Base-by-base conservation (phyloP, 495 filamentous ascomycete species). In the Pyronema omphalodes region DNA sequence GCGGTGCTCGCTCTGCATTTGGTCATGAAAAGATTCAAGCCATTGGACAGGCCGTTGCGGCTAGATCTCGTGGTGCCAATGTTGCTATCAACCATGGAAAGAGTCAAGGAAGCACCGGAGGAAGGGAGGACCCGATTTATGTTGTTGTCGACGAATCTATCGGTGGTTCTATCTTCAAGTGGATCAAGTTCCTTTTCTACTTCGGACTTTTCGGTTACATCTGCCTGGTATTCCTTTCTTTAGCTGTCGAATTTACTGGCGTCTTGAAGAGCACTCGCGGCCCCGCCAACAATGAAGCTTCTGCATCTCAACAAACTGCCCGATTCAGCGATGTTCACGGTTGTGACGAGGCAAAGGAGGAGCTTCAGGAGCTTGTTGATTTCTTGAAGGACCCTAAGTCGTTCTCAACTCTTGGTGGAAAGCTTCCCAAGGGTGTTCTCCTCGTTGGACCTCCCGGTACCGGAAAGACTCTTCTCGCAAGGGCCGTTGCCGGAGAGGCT, bases 321-420 rank as follows among this genome's bases (percentile, higher is more conserved):
- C 82, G 87, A 15, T 98, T 98, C 71, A 77, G 74, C 55, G 93
- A 98, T 67, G 91, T 96, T 3, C 91, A 98, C 63, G 91, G 91
- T 23, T 95, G 89, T 55, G 91, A 96, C 56, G 91, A 98, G 67
- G 91, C 91, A 54, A 96, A 95, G 71, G 93, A 98, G 63, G 91
- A 98, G 63, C 75, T 98, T 9, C 86, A 94, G 66, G 91, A 98
- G 66, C 76, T 98, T 40, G 88, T 98, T 45, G 91, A 98, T 58
- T 98, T 98, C 62, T 67, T 98, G 56, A 82, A 86, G 65, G 85
- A 93, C 61, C 93, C 91, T 0, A 84, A 93, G 0, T 81, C 80
- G 53, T 98, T 94, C 70, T 88, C 80, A 34, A 83, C 79, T 41
- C 81, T 98, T 17, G 91, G 91, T 60, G 91, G 93, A 54, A 95